These are phyloP conservation scores for Leavenworthia alabamica DNA, from an alignment of 345 rosid genomes.

Conservation along the genomic window DNA sequence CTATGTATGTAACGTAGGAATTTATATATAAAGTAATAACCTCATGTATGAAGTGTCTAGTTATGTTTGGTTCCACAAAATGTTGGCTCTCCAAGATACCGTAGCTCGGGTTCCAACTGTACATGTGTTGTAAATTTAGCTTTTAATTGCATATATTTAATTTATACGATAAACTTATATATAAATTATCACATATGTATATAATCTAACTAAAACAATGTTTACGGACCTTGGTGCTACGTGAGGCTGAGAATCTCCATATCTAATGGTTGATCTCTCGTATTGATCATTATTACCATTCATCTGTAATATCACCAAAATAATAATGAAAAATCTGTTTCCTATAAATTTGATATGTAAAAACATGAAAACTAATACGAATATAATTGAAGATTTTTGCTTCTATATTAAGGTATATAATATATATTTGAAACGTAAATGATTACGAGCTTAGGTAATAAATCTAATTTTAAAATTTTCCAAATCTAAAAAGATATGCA, in stretches of 20 bases:
- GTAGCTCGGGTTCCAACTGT: slow-evolving; percentile 61
- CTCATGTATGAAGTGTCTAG: slow-evolving; percentile 63
- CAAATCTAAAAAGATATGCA: no score
- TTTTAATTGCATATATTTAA: no score
- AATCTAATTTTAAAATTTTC: background rate
- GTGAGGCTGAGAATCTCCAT: slow-evolving; percentile 51
- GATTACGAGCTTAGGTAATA: background rate
- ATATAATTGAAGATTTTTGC: background rate
- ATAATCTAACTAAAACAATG: background rate
- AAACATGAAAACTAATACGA: background rate
- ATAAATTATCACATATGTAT: no score
- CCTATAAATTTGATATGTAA: no score
- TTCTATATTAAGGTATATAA: background rate
- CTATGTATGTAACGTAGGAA: background rate
- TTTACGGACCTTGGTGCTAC: slow-evolving; percentile 44
- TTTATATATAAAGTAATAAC: slow-evolving; percentile 27
- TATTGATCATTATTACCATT: slow-evolving; percentile 43
- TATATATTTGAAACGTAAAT: background rate
- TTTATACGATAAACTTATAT: no score
- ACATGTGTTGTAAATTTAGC: slow-evolving; percentile 10
- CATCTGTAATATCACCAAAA: slow-evolving; percentile 45
- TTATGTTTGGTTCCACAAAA: slow-evolving; percentile 50
- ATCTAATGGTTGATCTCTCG: slow-evolving; percentile 55
- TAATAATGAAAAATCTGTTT: no score
- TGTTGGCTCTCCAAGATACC: slow-evolving; percentile 52